Conservation (phyloP, 805 yeast genomes). For the Jamesozyma jinghongensis region DNA sequence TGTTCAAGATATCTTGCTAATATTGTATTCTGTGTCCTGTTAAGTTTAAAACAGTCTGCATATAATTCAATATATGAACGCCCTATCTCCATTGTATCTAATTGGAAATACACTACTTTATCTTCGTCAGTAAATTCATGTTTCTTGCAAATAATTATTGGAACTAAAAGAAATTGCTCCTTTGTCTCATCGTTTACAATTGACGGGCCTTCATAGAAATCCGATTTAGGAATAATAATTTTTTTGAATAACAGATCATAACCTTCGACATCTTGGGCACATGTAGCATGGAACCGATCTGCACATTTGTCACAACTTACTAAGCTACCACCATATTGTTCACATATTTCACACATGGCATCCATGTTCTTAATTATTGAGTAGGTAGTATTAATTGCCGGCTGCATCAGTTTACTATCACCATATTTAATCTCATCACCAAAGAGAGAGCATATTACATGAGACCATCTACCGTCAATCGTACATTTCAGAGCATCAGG, state of each 20-base stretch:
- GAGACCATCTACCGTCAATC: slow-evolving; percentile 63
- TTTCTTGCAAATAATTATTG: slow-evolving; percentile 9
- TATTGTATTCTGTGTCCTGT: slow-evolving; percentile 2
- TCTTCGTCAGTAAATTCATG: neutral
- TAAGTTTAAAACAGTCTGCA: slow-evolving; percentile 6
- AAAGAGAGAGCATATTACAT: slow-evolving; percentile 60
- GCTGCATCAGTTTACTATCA: slow-evolving; percentile 37
- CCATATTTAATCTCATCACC: slow-evolving; percentile 38
- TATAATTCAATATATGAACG: slow-evolving; percentile 8
- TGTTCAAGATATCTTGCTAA: slow-evolving; percentile 10
- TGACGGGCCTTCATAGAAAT: neutral
- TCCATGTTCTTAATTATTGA: slow-evolving; percentile 28
- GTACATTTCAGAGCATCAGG: slow-evolving; percentile 71
- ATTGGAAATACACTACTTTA: neutral
- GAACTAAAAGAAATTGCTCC: slow-evolving; percentile 4
- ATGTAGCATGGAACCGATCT: slow-evolving; percentile 18
- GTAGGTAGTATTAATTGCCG: slow-evolving; percentile 34
- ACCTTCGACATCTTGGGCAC: slow-evolving; percentile 17
- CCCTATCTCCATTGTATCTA: slow-evolving; percentile 2
- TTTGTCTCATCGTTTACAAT: slow-evolving; percentile 1
- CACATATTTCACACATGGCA: slow-evolving; percentile 39
- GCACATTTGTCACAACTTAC: slow-evolving; percentile 16
- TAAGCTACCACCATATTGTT: slow-evolving; percentile 39
- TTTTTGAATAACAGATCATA: slow-evolving; percentile 11
- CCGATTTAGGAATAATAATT: neutral